Evolutionary conservation across 108 stramenopile species (phyloP).

Genomic region (Skeletonema tropicum): DNA sequence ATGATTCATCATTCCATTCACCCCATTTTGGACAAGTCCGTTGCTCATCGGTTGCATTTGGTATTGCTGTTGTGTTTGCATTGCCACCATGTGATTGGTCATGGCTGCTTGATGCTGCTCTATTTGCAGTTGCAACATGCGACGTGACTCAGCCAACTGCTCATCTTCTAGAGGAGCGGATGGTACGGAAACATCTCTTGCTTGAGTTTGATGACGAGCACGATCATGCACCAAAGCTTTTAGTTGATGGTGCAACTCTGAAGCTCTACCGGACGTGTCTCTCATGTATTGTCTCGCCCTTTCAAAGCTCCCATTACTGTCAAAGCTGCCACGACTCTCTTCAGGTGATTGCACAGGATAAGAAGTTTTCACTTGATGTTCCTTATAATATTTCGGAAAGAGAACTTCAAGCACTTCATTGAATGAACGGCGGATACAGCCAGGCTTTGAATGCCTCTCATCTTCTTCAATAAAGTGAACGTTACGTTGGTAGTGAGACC

Average conservation of each 20-base stretch:
- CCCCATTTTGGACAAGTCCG: not conserved
- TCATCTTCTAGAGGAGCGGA: conserved; percentile 1
- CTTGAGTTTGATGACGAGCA: not conserved
- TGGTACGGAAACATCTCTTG: not conserved
- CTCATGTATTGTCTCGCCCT: not conserved
- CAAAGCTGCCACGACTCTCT: not conserved
- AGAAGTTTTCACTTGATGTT: not conserved
- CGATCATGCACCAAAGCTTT: not conserved
- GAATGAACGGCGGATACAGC: not conserved
- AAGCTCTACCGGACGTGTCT: not conserved
- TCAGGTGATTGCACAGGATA: not conserved
- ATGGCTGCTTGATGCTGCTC: conserved; percentile 5
- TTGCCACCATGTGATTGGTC: not conserved
- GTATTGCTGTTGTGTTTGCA: not conserved
- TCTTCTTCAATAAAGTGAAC: conserved; percentile 3
- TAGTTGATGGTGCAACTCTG: not conserved
- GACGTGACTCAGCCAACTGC: not conserved
- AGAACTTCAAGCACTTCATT: conserved; percentile 2
- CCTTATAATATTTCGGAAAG: not conserved
- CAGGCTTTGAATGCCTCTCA: not conserved
- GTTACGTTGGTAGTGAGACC: not conserved
- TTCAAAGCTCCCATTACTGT: not conserved
- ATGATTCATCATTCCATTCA: conserved; percentile 6
- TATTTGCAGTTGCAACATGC: not conserved
- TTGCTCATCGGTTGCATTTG: not conserved